Evolutionary conservation across 2,329 filamentous ascomycete genomes (phyloP).

Genomic region (Cladosporium sp.): DNA sequence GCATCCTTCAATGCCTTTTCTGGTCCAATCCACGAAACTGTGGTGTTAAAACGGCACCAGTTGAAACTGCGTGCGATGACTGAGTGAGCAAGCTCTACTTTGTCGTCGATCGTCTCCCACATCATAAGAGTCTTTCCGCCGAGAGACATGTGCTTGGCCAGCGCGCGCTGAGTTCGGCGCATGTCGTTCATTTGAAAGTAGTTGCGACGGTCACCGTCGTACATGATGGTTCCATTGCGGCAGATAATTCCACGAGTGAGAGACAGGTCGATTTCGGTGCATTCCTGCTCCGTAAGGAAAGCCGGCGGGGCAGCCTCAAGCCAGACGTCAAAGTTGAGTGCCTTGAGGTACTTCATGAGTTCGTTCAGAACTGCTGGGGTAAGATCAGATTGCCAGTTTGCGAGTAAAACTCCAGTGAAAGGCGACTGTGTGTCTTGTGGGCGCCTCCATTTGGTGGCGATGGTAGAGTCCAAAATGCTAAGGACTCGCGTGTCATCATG

Average conservation of each 20-base stretch:
- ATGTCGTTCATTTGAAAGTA: slow-evolving; percentile 47
- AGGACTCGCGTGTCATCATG: slow-evolving; percentile 16
- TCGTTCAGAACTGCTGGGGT: slow-evolving; percentile 32
- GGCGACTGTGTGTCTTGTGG: slow-evolving; percentile 36
- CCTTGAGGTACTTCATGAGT: slow-evolving; percentile 37
- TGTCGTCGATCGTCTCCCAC: slow-evolving; percentile 49
- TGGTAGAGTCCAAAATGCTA: slow-evolving; percentile 18
- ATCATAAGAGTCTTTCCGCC: slow-evolving; percentile 45
- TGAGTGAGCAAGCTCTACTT: slow-evolving; percentile 41
- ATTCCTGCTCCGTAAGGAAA: slow-evolving; percentile 40
- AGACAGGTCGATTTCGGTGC: slow-evolving; percentile 37
- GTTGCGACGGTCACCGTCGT: slow-evolving; percentile 44
- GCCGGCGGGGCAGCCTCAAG: slow-evolving; percentile 44
- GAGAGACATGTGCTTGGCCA: slow-evolving; percentile 48
- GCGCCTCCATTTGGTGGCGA: slow-evolving; percentile 25
- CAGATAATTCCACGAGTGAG: slow-evolving; percentile 43
- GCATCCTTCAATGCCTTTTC: slow-evolving; percentile 41
- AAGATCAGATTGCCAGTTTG: slow-evolving; percentile 43
- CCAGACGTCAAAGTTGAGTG: slow-evolving; percentile 44
- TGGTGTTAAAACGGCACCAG: slow-evolving; percentile 51
- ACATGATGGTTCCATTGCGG: slow-evolving; percentile 44
- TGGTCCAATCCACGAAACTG: slow-evolving; percentile 46
- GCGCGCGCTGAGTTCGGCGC: slow-evolving; percentile 45
- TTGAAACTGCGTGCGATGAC: slow-evolving; percentile 45
- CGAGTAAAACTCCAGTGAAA: slow-evolving; percentile 46